Percentiles rank a stretch among this genome's conserved stretches.
phyloP scores from a whole-genome alignment of 2,329 filamentous ascomycete species.

The Aureobasidium melanogenum region DNA sequence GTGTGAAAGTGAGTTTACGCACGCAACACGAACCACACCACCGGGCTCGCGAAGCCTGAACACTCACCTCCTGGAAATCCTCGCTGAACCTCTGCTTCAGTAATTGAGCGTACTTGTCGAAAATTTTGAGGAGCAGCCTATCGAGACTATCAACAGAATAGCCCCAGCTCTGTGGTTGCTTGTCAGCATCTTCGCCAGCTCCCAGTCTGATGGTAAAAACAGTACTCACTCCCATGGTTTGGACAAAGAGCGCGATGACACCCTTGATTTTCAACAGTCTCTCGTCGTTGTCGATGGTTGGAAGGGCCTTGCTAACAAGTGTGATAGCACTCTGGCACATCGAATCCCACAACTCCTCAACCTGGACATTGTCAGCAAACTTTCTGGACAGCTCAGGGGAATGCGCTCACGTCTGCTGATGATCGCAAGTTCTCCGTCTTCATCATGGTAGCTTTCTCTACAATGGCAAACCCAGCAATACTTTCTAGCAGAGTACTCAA shows the following conservation, averaged over 20 bases:
- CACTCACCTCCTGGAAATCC: slow-evolving; percentile 76
- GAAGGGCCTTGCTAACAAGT: slow-evolving; percentile 70
- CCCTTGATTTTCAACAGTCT: slow-evolving; percentile 90
- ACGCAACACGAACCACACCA: not conserved
- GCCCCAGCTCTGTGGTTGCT: slow-evolving; percentile 63
- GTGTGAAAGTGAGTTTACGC: not conserved
- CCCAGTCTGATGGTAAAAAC: not conserved
- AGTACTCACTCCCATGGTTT: slow-evolving; percentile 80
- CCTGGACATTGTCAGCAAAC: slow-evolving; percentile 36
- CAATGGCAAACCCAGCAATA: slow-evolving; percentile 92
- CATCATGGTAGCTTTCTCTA: slow-evolving; percentile 88
- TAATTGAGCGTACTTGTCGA: slow-evolving; percentile 87
- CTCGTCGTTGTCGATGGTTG: slow-evolving; percentile 78
- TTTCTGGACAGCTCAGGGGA: not conserved
- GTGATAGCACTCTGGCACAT: slow-evolving; percentile 85
- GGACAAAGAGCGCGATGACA: slow-evolving; percentile 85
- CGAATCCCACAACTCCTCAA: slow-evolving; percentile 98
- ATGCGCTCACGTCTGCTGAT: slow-evolving; percentile 60
- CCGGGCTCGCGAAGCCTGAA: not conserved
- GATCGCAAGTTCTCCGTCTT: slow-evolving; percentile 76
- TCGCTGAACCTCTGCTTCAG: slow-evolving; percentile 87
- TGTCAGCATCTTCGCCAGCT: slow-evolving; percentile 9
- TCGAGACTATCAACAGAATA: slow-evolving; percentile 79
- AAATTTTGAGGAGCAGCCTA: slow-evolving; percentile 75
- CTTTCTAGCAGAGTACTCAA: slow-evolving; percentile 88